These are phyloP conservation scores for Porodaedalea pini DNA, from an alignment of 1,284 basidiomycete species.

Conservation along the genomic window DNA sequence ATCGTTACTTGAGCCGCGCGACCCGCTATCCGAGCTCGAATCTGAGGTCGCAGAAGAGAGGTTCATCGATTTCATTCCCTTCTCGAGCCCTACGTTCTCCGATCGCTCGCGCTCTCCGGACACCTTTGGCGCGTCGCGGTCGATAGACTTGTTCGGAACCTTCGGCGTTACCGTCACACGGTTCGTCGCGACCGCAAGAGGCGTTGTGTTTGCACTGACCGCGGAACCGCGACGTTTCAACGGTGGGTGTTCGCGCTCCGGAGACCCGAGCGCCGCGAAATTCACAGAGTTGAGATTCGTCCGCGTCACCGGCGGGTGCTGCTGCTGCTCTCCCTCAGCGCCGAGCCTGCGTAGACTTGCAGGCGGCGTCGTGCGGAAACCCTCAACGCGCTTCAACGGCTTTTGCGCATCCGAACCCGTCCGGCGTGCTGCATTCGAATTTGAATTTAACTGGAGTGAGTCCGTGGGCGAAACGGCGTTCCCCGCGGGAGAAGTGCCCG, in stretches of 20 bases:
- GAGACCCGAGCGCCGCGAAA: neutral
- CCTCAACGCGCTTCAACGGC: conserved; percentile 19
- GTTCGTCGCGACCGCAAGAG: conserved; percentile 15
- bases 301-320: neutral
- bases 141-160: neutral
- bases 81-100: conserved; percentile 13
- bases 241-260: neutral
- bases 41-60: conserved; percentile 5
- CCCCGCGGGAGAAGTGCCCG: conserved; percentile 31
- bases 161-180: conserved; percentile 10
- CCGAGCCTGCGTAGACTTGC: conserved; percentile 13
- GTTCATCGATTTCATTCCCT: conserved; percentile 12
- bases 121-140: neutral
- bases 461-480: conserved; percentile 22
- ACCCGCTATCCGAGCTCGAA: conserved; percentile 49
- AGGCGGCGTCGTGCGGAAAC: conserved; percentile 20
- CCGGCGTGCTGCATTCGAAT: conserved; percentile 10
- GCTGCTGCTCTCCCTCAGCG: conserved; percentile 8
- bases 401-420: conserved; percentile 8
- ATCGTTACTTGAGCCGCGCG: conserved; percentile 36
- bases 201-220: neutral
- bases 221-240: conserved; percentile 14
- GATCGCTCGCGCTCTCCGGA: conserved; percentile 4
- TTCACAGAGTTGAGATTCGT: conserved; percentile 2
- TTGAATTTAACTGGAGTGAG: neutral